Percentiles rank a stretch among this genome's conserved stretches.
phyloP scores from a whole-genome alignment of 805 yeast species.

The Kazachstania martiniae region DNA sequence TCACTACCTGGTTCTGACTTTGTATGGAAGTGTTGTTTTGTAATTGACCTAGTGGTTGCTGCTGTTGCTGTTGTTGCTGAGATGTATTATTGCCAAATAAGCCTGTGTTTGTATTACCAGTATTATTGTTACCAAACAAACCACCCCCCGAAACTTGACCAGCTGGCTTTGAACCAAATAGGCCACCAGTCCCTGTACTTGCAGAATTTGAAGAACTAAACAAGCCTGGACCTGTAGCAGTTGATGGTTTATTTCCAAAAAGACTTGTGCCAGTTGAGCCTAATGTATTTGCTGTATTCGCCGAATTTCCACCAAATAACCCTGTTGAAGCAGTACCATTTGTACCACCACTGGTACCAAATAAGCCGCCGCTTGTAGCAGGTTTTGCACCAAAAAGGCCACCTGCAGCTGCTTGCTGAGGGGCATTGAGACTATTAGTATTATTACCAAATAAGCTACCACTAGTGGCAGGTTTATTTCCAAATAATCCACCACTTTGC shows the following conservation, averaged over 20 bases:
- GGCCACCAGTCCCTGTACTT: constrained; percentile 20
- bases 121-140: constrained; percentile 28
- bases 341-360: constrained; percentile 8
- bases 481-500: constrained; percentile 13
- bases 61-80: constrained; percentile 7
- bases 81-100: constrained; percentile 5
- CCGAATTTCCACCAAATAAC: background rate
- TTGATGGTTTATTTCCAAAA: background rate
- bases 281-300: background rate
- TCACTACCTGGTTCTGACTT: too few relatives aligned
- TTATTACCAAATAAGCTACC: constrained; percentile 15
- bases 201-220: too few relatives aligned
- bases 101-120: background rate
- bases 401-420: background rate
- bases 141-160: constrained; percentile 31
- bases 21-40: constrained; percentile 31
- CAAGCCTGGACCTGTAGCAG: background rate
- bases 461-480: constrained; percentile 3
- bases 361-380: constrained; percentile 16
- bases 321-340: background rate
- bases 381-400: constrained; percentile 29
- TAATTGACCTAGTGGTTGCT: constrained; percentile 14
- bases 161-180: constrained; percentile 26
- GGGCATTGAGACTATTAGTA: too few relatives aligned
- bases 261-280: background rate